Conservation (phyloP, 345 rosid species). For the Balakata baccata region DNA sequence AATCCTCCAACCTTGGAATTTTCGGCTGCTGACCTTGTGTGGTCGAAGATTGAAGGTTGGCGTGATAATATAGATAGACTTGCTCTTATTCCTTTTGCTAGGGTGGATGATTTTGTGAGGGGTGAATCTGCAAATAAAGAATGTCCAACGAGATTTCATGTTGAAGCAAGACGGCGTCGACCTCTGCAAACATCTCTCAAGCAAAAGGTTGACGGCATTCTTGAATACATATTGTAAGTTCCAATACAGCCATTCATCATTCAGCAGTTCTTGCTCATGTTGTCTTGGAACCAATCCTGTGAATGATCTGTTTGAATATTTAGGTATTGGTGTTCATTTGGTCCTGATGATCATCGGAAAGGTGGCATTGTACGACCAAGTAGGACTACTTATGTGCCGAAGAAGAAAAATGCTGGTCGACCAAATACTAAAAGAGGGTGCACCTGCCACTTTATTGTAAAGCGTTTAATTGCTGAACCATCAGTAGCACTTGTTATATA, state of each 20-base stretch:
- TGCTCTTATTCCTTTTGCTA: constrained; percentile 80
- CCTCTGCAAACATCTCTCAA: constrained; percentile 52
- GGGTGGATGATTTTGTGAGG: constrained; percentile 91
- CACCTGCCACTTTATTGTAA: constrained; percentile 94
- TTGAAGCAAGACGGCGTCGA: constrained; percentile 83
- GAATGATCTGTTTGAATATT: constrained; percentile 21
- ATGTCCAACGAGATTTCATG: constrained; percentile 92
- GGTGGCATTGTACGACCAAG: constrained; percentile 89
- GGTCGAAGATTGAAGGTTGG: constrained; percentile 98
- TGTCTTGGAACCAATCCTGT: background rate
- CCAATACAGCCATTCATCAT: constrained; percentile 14
- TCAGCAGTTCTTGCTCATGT: constrained; percentile 2
- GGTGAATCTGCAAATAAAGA: constrained; percentile 81
- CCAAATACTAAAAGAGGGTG: constrained; percentile 95
- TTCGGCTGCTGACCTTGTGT: constrained; percentile 67
- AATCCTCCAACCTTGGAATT: constrained; percentile 78
- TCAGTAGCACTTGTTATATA: constrained; percentile 79
- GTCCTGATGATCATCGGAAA: constrained; percentile 89
- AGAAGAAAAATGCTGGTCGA: constrained; percentile 88
- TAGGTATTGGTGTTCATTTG: constrained; percentile 99
- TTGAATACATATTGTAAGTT: constrained; percentile 91
- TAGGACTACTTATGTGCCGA: constrained; percentile 68
- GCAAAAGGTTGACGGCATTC: constrained; percentile 91
- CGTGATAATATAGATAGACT: constrained; percentile 84
- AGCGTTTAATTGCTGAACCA: constrained; percentile 88